phyloP scores from a whole-genome alignment of 148 eudicot genomes.

The Vaccinium darrowii region DNA sequence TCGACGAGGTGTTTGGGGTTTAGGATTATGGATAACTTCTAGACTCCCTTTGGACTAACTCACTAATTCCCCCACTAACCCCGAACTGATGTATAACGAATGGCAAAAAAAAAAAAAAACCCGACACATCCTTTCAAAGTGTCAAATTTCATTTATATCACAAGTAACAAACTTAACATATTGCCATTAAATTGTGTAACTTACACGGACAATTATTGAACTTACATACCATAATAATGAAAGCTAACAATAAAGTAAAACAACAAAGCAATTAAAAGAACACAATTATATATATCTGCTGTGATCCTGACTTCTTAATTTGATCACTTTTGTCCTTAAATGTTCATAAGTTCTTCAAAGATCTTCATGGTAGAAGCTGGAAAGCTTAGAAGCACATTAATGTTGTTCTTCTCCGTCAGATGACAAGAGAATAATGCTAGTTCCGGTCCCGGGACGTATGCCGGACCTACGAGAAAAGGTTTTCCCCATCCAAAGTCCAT shows the following conservation, averaged over 20 bases:
- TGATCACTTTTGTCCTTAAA: neutral
- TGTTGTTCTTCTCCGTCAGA: constrained; percentile 25
- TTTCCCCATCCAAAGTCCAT: constrained; percentile 46
- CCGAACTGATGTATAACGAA: no score
- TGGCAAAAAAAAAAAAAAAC: no score
- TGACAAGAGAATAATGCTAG: constrained; percentile 28
- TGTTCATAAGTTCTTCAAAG: constrained; percentile 28
- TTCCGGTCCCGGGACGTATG: constrained; percentile 30
- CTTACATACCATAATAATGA: neutral
- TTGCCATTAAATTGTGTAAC: neutral
- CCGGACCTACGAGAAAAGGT: constrained; percentile 34
- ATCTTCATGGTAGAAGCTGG: constrained; percentile 37
- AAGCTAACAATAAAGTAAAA: neutral
- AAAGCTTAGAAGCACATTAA: constrained; percentile 39
- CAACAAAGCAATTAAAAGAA: neutral
- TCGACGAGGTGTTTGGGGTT: no score
- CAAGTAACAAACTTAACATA: no score
- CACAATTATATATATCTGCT: neutral
- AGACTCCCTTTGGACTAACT: no score
- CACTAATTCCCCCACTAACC: no score
- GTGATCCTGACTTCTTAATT: neutral
- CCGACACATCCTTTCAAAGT: no score
- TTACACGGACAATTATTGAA: neutral
- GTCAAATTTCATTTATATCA: no score
- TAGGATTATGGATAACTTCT: no score